Percentiles rank a stretch among this genome's conserved stretches.
phyloP scores from a whole-genome alignment of 2,329 filamentous ascomycete genomes.

The Teratosphaeria nubilosa region DNA sequence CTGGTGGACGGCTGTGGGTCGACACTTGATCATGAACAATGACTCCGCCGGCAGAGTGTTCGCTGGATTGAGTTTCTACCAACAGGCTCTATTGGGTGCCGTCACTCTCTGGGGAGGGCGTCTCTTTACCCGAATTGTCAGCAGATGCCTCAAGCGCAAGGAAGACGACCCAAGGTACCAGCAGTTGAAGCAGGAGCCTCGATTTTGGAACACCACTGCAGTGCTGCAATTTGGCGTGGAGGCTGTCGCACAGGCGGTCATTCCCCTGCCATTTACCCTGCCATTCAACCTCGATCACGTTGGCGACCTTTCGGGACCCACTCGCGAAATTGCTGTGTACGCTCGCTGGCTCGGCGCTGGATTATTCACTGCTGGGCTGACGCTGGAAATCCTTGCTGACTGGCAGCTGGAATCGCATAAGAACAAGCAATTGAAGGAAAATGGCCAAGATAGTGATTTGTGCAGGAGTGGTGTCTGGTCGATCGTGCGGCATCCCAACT shows the following conservation, averaged over 20 bases:
- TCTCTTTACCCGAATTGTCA: not conserved
- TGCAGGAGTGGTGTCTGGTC: not conserved
- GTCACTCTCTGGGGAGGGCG: not conserved
- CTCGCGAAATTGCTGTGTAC: not conserved
- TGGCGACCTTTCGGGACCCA: not conserved
- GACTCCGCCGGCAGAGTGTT: not conserved
- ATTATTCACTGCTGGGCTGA: not conserved
- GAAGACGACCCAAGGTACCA: not conserved
- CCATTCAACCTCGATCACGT: not conserved
- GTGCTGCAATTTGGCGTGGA: not conserved
- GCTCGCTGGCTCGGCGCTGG: not conserved
- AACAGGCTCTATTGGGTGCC: not conserved
- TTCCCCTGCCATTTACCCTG: not conserved
- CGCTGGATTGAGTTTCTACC: not conserved
- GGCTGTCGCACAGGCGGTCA: not conserved
- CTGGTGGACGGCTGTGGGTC: not conserved
- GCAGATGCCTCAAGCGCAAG: not conserved
- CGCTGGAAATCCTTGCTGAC: not conserved
- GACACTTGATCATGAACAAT: not conserved
- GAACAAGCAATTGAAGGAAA: not conserved
- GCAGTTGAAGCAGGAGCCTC: not conserved
- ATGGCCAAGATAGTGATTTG: not conserved
- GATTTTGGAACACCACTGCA: not conserved
- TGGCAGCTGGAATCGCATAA: not conserved
- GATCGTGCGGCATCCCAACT: not conserved